Base-by-base conservation (phyloP, 2,329 filamentous ascomycete species). In the Aspergillus novoparasiticus region DNA sequence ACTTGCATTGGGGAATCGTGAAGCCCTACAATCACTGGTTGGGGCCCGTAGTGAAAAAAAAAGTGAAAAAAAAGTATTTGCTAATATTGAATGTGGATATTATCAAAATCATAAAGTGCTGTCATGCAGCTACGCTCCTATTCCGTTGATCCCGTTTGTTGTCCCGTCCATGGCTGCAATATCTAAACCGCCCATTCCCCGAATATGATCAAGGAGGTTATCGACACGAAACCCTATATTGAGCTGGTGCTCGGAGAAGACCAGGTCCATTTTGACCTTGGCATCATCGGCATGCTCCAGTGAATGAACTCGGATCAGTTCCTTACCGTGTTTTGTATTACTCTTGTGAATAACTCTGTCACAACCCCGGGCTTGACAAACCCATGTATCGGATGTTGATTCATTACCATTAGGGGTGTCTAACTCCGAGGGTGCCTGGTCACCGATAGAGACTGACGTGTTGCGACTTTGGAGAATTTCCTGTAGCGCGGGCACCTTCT, bases 211-310 rank as follows among this genome's bases (percentile, higher is more conserved):
- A 30, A 78, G 63, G 26, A 78, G 71, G 61, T 77, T 69, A 59
- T 71, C 72, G n/a, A 78, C 75, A 10, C 70, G 70, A 3, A 71
- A 60, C 57, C 72, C 72, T 34, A 76, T 62, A 61, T 78, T 78
- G 4, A 76, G 70, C 32, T 69, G 69, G 51, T 78, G 73, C 54
- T 78, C 76, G 0, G 76, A 69, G 69, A 76, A 69, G 12, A 78
- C 76, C 10, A 78, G 69, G 55, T 76, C 74, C 3, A 78, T 57
- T 58, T 76, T 78, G 14, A 73, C 69, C 56, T 77, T 73, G 0
- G 75, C 76, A 58, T 78, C 76, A 50, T 76, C 72, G 1, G 74
- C 76, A 64, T 78, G 76, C 10, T 69, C 72, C 3, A 76, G 57
- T 9, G 72, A 71, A 60, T 78, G 76, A 39, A 76, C 74, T n/a